Evolutionary conservation across 2,329 filamentous ascomycete genomes (phyloP).

Genomic region (Fusarium gaditjirri): DNA sequence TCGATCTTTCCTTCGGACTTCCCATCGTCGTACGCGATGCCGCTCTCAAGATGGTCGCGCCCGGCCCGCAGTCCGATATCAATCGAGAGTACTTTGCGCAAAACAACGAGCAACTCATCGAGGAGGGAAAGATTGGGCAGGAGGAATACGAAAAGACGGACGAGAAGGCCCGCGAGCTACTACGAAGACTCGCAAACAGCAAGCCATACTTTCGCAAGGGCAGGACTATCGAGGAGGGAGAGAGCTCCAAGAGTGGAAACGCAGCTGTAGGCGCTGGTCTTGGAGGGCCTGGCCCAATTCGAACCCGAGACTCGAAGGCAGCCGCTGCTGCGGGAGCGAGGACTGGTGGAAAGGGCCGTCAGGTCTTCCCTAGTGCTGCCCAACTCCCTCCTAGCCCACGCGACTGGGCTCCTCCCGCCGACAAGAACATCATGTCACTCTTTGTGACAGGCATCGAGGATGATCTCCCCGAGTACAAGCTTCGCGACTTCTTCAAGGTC

Average conservation of each 20-base stretch:
- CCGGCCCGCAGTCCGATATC: slow-evolving; percentile 89
- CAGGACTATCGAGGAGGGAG: slow-evolving; percentile 70
- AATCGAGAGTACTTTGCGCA: slow-evolving; percentile 98
- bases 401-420: slow-evolving; percentile 86
- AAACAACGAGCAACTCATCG: slow-evolving; percentile 94
- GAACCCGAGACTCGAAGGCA: slow-evolving; percentile 74
- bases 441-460: slow-evolving; percentile 97
- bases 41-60: slow-evolving; percentile 96
- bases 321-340: slow-evolving; percentile 61
- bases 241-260: slow-evolving; percentile 57
- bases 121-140: slow-evolving; percentile 84
- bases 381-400: slow-evolving; percentile 82
- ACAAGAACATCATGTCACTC: slow-evolving; percentile 88
- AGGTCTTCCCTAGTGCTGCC: slow-evolving; percentile 75
- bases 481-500: slow-evolving; percentile 88
- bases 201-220: slow-evolving; percentile 97
- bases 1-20: slow-evolving; percentile 94
- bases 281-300: slow-evolving; percentile 78
- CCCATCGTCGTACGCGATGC: slow-evolving; percentile 96
- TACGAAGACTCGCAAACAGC: slow-evolving; percentile 86
- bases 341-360: slow-evolving; percentile 57
- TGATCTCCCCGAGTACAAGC: slow-evolving; percentile 90
- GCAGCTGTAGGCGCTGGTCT: slow-evolving; percentile 64
- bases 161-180: slow-evolving; percentile 90
- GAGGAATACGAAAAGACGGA: slow-evolving; percentile 98